Percentiles rank a stretch among this genome's conserved stretches.
Evolutionary conservation across 495 filamentous ascomycete genomes (phyloP).

Genomic region (Pyrenula massariospora): DNA sequence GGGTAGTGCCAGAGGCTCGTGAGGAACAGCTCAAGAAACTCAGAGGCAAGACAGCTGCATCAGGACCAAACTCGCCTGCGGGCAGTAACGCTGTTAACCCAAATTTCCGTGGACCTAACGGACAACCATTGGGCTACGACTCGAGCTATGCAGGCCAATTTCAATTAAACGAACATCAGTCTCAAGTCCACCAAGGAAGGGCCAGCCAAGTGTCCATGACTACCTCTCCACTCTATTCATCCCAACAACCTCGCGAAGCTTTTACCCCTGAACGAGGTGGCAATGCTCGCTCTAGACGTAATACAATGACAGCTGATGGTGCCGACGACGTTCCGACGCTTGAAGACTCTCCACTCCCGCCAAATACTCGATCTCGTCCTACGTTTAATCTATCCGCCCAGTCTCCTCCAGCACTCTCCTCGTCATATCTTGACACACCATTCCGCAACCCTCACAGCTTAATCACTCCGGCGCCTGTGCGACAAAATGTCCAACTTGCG

Average conservation of each 20-base stretch:
- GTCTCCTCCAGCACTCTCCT: slow-evolving; percentile 63
- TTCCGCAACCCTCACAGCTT: slow-evolving; percentile 36
- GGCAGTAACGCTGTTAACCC: slow-evolving; percentile 8
- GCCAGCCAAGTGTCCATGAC: background rate
- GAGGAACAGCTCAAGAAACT: slow-evolving; percentile 64
- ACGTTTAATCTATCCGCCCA: slow-evolving; percentile 28
- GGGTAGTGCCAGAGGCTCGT: slow-evolving; percentile 65
- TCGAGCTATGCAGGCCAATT: background rate
- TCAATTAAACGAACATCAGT: background rate
- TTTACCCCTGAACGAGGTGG: slow-evolving; percentile 35
- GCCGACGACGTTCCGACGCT: slow-evolving; percentile 17
- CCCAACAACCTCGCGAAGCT: slow-evolving; percentile 6
- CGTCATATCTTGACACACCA: slow-evolving; percentile 39
- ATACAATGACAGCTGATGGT: background rate
- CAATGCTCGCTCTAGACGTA: slow-evolving; percentile 2
- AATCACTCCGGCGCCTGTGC: slow-evolving; percentile 75
- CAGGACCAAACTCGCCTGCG: slow-evolving; percentile 33
- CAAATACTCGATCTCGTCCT: slow-evolving; percentile 28
- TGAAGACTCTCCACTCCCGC: slow-evolving; percentile 26
- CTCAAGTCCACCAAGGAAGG: background rate
- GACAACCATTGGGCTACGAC: slow-evolving; percentile 17
- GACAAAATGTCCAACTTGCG: slow-evolving; percentile 71
- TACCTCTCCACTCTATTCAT: background rate
- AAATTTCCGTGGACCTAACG: slow-evolving; percentile 12
- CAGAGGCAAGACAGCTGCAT: slow-evolving; percentile 30